These are phyloP conservation scores for Phoenix roebelenii DNA, from an alignment of 176 grass and related monocot genomes.

Conservation along the genomic window DNA sequence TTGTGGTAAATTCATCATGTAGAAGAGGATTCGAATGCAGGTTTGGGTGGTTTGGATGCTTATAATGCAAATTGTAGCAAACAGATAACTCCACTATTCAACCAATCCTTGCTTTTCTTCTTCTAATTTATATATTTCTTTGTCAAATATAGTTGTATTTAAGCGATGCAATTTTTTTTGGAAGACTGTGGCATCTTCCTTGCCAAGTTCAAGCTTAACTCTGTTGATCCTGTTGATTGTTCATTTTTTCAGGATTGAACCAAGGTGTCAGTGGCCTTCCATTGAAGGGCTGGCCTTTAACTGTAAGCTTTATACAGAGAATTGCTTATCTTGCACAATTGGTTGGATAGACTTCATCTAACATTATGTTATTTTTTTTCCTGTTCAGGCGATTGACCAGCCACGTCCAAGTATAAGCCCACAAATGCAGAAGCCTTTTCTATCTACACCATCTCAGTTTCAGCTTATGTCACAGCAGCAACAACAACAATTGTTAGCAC, in stretches of 20 bases:
- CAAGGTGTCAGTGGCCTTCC: conserved; percentile 93
- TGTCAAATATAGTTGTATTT: too few species aligned
- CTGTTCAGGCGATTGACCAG: conserved; percentile 72
- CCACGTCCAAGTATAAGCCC: conserved; percentile 70
- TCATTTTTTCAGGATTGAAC: conserved; percentile 55
- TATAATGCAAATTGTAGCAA: too few species aligned
- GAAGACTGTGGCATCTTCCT: too few species aligned
- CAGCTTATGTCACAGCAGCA: conserved; percentile 96
- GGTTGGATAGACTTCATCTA: conserved; percentile 6
- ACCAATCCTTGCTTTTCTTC: too few species aligned
- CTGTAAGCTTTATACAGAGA: conserved; percentile 37
- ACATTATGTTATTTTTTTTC: conserved; percentile 1
- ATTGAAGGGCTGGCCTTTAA: conserved; percentile 97
- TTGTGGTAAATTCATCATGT: too few species aligned
- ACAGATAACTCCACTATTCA: too few species aligned
- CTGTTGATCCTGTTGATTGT: conserved; percentile 2
- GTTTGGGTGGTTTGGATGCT: too few species aligned
- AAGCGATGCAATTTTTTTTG: too few species aligned
- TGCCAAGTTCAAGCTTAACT: too few species aligned
- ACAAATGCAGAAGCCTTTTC: conserved; percentile 89
- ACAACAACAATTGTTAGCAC: conserved; percentile 88
- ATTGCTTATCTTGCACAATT: conserved; percentile 14
- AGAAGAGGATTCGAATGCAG: too few species aligned
- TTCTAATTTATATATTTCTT: too few species aligned
- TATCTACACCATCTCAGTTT: conserved; percentile 85